phyloP scores from a whole-genome alignment of 495 filamentous ascomycete species.

The Glonium stellatum region DNA sequence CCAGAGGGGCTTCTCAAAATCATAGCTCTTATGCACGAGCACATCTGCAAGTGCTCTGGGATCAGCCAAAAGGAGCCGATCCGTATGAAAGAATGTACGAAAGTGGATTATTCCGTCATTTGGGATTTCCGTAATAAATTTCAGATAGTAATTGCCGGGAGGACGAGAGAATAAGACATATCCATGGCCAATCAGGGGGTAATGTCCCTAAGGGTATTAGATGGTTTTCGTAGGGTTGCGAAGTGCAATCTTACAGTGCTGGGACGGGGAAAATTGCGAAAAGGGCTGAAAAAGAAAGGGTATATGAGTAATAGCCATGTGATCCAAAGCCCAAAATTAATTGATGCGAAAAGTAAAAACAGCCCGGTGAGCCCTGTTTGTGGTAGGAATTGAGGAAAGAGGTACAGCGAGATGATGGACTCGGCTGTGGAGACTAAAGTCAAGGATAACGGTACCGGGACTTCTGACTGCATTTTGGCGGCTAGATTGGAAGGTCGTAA shows the following conservation, averaged over 20 bases:
- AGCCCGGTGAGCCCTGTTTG: not conserved
- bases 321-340: constrained; percentile 10
- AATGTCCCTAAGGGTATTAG: not conserved
- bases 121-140: constrained; percentile 23
- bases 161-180: constrained; percentile 22
- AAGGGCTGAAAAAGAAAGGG: constrained; percentile 25
- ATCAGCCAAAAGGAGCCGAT: constrained; percentile 25
- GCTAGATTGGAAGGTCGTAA: too few relatives aligned
- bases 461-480: too few relatives aligned
- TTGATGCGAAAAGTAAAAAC: constrained; percentile 7
- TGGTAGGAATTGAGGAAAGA: constrained; percentile 9
- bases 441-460: constrained; percentile 8
- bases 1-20: constrained; percentile 47
- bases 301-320: constrained; percentile 19
- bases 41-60: constrained; percentile 32
- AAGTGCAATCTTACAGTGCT: not conserved
- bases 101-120: constrained; percentile 33
- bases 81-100: constrained; percentile 26
- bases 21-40: constrained; percentile 38
- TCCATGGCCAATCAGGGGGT: constrained; percentile 26
- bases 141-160: constrained; percentile 10
- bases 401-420: constrained; percentile 1
- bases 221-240: not conserved
- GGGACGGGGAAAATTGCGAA: constrained; percentile 27
- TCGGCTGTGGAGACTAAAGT: constrained; percentile 10